phyloP scores from a whole-genome alignment of 2,329 filamentous ascomycete genomes.

The Stachybotrys chlorohalonatus region DNA sequence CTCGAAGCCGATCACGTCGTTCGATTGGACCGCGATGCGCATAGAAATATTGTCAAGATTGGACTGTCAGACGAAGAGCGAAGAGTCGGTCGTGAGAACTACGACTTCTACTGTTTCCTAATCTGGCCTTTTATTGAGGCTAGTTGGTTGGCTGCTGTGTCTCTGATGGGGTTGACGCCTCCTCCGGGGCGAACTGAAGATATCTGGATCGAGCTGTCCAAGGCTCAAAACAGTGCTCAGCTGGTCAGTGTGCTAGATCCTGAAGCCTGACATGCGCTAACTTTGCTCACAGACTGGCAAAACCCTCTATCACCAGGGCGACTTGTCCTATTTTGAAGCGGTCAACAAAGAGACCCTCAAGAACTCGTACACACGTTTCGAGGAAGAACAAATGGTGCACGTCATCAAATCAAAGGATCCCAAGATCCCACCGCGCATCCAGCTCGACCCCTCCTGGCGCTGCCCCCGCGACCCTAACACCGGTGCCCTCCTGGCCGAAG shows the following conservation, averaged over 20 bases:
- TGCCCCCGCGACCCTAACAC: conserved; percentile 55
- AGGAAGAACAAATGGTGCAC: conserved; percentile 82
- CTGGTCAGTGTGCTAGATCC: conserved; percentile 40
- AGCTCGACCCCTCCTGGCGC: conserved; percentile 66
- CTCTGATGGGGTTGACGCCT: conserved; percentile 77
- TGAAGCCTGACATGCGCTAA: neutral
- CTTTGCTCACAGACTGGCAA: conserved; percentile 62
- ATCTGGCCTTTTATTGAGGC: conserved; percentile 98
- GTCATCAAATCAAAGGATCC: conserved; percentile 60
- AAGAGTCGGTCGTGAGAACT: conserved; percentile 78
- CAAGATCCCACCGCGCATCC: conserved; percentile 52
- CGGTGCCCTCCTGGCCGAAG: conserved; percentile 56
- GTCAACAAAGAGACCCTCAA: conserved; percentile 97
- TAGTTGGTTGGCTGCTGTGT: conserved; percentile 83
- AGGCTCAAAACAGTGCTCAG: conserved; percentile 74
- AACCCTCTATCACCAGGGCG: conserved; percentile 94
- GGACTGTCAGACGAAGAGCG: conserved; percentile 72
- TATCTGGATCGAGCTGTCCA: conserved; percentile 69
- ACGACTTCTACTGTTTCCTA: conserved; percentile 96
- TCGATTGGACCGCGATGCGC: conserved; percentile 48
- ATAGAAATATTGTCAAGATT: conserved; percentile 52
- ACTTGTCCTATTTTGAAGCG: conserved; percentile 93
- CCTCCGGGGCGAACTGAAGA: conserved; percentile 51
- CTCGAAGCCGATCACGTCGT: conserved; percentile 76
- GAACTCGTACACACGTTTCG: conserved; percentile 81